Percentiles rank a stretch among this genome's conserved stretches.
These are phyloP conservation scores for Paxillus involutus DNA, from an alignment of 768 basidiomycete species.

Conservation along the genomic window DNA sequence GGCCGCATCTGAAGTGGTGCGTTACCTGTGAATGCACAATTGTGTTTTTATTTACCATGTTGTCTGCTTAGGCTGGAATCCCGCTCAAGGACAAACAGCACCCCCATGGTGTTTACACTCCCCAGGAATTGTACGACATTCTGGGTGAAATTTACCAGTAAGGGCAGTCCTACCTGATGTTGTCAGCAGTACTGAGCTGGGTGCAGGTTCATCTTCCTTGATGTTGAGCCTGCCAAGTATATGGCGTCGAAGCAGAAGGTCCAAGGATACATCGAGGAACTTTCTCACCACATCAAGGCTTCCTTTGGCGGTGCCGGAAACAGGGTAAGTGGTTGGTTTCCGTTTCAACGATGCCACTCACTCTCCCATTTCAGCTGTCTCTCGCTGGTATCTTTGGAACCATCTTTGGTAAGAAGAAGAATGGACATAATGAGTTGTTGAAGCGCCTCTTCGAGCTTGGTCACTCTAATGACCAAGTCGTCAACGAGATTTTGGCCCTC, in stretches of 20 bases:
- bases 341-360: neutral
- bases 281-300: constrained; percentile 57
- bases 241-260: constrained; percentile 55
- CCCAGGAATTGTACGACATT: constrained; percentile 58
- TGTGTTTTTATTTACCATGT: neutral
- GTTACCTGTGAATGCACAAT: constrained; percentile 19
- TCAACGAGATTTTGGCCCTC: constrained; percentile 70
- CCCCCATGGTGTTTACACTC: constrained; percentile 60
- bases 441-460: constrained; percentile 58
- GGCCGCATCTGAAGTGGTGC: constrained; percentile 67
- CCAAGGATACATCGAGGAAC: constrained; percentile 48
- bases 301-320: constrained; percentile 43
- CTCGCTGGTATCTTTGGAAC: constrained; percentile 44
- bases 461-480: constrained; percentile 56
- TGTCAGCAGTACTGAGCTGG: neutral
- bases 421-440: constrained; percentile 47
- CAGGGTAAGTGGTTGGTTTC: constrained; percentile 36
- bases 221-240: constrained; percentile 58
- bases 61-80: constrained; percentile 59
- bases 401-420: constrained; percentile 48
- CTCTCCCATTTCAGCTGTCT: constrained; percentile 23
- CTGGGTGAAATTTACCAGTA: constrained; percentile 73
- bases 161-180: neutral
- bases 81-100: constrained; percentile 57
- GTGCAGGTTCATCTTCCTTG: constrained; percentile 72